Base-by-base conservation (phyloP, 129 eudicot species). In the sunflower (Helianthus annuus) region DNA sequence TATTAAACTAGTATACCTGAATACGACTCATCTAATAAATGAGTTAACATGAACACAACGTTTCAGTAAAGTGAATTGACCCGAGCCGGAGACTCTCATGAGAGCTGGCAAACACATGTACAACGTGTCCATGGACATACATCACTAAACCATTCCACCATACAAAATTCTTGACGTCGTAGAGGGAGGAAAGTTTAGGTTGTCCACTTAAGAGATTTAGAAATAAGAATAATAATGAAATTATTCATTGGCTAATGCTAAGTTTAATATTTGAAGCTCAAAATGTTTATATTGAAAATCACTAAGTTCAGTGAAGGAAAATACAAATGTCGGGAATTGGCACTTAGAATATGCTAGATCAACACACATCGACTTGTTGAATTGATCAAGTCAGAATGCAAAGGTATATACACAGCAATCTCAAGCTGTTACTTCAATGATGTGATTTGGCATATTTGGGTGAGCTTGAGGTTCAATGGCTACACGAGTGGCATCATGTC, bases 401-500 rank as follows among this genome's bases (percentile, higher is more conserved):
- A 42, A 42, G 15, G 36, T 22, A 60, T 51, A 51, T 12, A 60
- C 44, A 29, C 5, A 61, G 13, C 45, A 49, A 10, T 44, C 19
- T 71, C 67, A 58, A 14, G 40, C 76, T 1, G 15, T 55, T 5
- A 57, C 66, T 42, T 71, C 66, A 57, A 71, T 71, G 9, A 29
- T 58, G 67, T 27, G 66, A 15, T 58, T 57, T 44, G 32, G 67
- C 55, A 71, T 22, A 58, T 44, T 57, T 22, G 45, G 56, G 57
- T 3, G 45, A 58, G 67, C 76, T 58, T 58, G 29, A 17, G 64
- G 65, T 40, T 55, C 52, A 55, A 19, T 4, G 36, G 52, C 15
- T 16, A 11, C 69, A 39, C 10, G 69, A 15, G 3, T 13, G 1
- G 29, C 32, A 9, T 64, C 27, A 64, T 64, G 69, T 7, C 32